Evolutionary conservation across 75 land plant species (phyloP).

Genomic region (Pseudotsuga menziesii): DNA sequence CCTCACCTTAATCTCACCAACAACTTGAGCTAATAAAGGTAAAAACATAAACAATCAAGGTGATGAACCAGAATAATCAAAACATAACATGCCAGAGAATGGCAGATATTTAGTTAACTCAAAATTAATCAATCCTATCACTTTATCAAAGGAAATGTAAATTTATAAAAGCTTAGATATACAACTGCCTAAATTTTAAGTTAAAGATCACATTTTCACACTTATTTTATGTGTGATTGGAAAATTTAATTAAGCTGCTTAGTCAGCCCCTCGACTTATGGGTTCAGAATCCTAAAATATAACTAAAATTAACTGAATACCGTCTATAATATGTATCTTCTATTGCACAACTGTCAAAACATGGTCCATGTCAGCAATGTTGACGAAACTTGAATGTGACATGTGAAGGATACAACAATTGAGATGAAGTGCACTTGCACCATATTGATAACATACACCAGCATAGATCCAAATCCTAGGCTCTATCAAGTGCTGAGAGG

Average conservation of each 20-base stretch:
- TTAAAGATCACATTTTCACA: background rate
- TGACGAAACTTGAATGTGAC: background rate
- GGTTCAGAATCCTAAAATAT: background rate
- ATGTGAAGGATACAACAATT: no score
- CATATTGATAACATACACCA: no score
- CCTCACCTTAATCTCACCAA: background rate
- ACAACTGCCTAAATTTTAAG: background rate
- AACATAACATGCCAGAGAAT: background rate
- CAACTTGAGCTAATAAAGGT: background rate
- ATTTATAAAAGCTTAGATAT: no score
- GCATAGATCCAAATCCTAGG: no score
- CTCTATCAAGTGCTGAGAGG: no score
- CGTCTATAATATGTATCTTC: background rate
- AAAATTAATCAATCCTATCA: no score
- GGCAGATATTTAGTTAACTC: background rate
- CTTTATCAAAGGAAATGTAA: no score
- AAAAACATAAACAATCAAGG: background rate
- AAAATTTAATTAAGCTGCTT: background rate
- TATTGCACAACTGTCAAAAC: background rate
- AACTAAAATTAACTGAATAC: background rate
- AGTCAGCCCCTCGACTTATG: background rate
- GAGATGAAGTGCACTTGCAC: no score
- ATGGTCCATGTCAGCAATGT: background rate
- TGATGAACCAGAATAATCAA: background rate
- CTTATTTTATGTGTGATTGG: background rate